phyloP scores from a whole-genome alignment of 441 rosid species.

The Populus hybrid region DNA sequence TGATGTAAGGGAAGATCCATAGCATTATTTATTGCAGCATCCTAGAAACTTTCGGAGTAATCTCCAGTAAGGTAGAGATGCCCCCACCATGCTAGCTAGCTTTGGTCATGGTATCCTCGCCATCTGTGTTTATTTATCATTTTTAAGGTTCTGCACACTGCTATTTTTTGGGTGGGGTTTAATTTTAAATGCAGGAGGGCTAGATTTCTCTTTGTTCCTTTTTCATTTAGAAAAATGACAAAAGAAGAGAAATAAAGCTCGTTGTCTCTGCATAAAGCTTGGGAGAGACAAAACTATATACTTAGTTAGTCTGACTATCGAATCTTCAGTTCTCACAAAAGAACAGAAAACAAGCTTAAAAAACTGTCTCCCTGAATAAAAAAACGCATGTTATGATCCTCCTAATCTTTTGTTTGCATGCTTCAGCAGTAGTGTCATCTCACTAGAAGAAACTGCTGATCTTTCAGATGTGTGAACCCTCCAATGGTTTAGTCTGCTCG shows the following conservation, averaged over 20 bases:
- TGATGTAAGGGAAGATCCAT: background rate
- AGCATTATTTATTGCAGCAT: no score
- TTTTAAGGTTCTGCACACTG: background rate
- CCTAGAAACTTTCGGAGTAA: background rate
- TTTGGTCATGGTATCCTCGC: background rate
- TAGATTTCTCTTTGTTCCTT: background rate
- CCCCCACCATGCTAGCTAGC: background rate
- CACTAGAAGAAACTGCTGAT: background rate
- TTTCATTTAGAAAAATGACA: slow-evolving; percentile 36
- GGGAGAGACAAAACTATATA: slow-evolving; percentile 30
- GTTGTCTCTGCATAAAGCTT: slow-evolving; percentile 38
- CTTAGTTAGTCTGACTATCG: slow-evolving; percentile 29
- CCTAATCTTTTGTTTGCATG: slow-evolving; percentile 40
- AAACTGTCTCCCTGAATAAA: slow-evolving; percentile 24
- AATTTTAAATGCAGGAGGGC: background rate
- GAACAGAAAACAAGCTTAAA: slow-evolving; percentile 30
- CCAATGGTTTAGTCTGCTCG: background rate
- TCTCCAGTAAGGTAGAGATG: background rate
- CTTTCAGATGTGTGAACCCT: slow-evolving; percentile 9
- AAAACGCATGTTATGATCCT: background rate
- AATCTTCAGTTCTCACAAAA: slow-evolving; percentile 47
- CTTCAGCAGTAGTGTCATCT: slow-evolving; percentile 28
- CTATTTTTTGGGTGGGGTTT: background rate
- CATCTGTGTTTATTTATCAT: background rate
- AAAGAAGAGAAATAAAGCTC: slow-evolving; percentile 29